Percentiles rank a stretch among this genome's conserved stretches.
phyloP scores from a whole-genome alignment of 441 rosid species.

The Rhodomyrtus psidioides region DNA sequence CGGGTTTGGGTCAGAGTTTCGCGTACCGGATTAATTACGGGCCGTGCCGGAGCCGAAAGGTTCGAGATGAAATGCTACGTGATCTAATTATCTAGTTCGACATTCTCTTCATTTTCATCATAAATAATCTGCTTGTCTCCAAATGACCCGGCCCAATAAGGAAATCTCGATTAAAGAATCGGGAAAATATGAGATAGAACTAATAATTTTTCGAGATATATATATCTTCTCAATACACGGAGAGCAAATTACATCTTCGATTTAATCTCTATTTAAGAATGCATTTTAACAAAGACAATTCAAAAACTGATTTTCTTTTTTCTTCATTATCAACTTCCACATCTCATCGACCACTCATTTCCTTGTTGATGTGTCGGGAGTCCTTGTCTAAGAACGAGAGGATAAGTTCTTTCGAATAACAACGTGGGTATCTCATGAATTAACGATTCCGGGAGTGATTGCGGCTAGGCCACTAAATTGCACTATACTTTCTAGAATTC shows the following conservation, averaged over 20 bases:
- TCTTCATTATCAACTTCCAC: not conserved
- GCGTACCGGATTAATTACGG: not conserved
- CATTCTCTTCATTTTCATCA: too few relatives aligned
- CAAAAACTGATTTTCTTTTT: not conserved
- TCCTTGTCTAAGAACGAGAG: not conserved
- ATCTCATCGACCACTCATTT: not conserved
- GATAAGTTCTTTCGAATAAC: not conserved
- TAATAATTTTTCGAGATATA: not conserved
- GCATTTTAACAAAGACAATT: not conserved
- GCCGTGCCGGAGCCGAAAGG: not conserved
- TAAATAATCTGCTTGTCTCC: too few relatives aligned
- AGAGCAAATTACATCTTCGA: not conserved
- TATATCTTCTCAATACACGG: not conserved
- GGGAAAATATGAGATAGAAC: not conserved
- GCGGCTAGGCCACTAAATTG: not conserved
- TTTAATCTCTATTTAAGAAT: not conserved
- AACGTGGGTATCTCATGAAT: not conserved
- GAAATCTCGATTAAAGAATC: too few relatives aligned
- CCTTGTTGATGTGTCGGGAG: not conserved
- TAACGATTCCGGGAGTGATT: not conserved
- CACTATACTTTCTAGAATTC: not conserved
- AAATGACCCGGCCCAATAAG: too few relatives aligned
- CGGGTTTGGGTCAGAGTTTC: not conserved
- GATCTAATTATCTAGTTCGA: too few relatives aligned
- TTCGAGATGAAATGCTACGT: not conserved